A percentile compares a stretch with the other conserved stretches of the same genome.
phyloP scores from a whole-genome alignment of 2,329 filamentous ascomycete genomes.

The Neoarthrinium moseri region DNA sequence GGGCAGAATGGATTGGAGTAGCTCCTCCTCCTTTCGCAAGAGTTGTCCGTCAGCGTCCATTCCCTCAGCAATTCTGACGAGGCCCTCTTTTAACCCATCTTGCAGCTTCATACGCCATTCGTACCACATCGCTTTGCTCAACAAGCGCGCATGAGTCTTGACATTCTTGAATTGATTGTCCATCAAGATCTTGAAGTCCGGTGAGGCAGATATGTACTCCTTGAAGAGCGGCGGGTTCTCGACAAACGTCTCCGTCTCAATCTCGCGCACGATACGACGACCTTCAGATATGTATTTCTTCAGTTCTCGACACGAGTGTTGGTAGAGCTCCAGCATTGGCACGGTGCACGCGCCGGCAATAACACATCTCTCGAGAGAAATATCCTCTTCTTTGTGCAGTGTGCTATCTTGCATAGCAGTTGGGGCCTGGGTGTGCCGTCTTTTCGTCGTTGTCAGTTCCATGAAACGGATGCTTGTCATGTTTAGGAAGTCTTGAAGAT shows the following conservation, averaged over 20 bases:
- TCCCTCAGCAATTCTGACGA: conserved; percentile 71
- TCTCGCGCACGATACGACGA: conserved; percentile 82
- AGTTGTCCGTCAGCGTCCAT: conserved; percentile 72
- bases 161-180: conserved; percentile 98
- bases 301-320: conserved; percentile 91
- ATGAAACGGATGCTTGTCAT: conserved; percentile 98
- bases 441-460: conserved; percentile 95
- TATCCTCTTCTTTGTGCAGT: conserved; percentile 45
- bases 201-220: conserved; percentile 83
- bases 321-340: conserved; percentile 90
- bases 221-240: conserved; percentile 90
- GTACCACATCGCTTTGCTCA: conserved; percentile 98
- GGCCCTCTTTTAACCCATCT: conserved; percentile 74
- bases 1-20: conserved; percentile 69
- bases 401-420: conserved; percentile 41
- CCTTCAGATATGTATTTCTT: conserved; percentile 97
- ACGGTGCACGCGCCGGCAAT: conserved; percentile 88
- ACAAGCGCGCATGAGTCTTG: conserved; percentile 84
- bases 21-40: conserved; percentile 65
- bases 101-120: conserved; percentile 93
- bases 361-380: conserved; percentile 73
- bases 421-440: conserved; percentile 77
- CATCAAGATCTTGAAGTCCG: conserved; percentile 82
- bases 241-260: conserved; percentile 83
- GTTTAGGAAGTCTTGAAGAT: conserved; percentile 88